Percentiles rank a stretch among this genome's conserved stretches.
Evolutionary conservation across 371 early-diverging fungal species (phyloP).

Genomic region (Mucor velutinosus): DNA sequence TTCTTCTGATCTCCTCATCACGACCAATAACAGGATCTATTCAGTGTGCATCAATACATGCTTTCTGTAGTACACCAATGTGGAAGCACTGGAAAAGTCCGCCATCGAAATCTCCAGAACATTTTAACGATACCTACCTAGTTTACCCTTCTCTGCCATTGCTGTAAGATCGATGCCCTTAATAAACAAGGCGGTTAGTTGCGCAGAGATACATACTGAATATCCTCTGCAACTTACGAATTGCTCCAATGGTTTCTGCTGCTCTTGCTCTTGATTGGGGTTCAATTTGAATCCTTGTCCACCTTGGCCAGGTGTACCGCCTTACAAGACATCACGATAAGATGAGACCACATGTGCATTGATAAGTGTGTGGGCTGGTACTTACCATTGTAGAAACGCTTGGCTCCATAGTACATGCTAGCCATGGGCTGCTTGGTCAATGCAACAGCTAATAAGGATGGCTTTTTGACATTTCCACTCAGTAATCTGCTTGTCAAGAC

Average conservation of each 20-base stretch:
- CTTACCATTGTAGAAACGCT: conserved; percentile 22
- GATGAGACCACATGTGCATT: not conserved
- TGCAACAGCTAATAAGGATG: not conserved
- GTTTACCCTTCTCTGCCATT: conserved; percentile 65
- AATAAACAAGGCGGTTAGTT: not conserved
- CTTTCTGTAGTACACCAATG: not conserved
- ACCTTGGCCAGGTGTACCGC: conserved; percentile 13
- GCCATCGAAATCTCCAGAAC: conserved; percentile 22
- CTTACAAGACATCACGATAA: not conserved
- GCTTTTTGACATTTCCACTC: not conserved
- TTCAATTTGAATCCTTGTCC: conserved; percentile 42
- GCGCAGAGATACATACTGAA: not conserved
- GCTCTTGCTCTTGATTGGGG: conserved; percentile 43
- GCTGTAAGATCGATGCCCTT: conserved; percentile 75
- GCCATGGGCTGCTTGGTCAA: not conserved
- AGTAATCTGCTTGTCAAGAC: not conserved
- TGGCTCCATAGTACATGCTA: not conserved
- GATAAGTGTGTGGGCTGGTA: too few species aligned
- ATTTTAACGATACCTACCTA: conserved; percentile 54
- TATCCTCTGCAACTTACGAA: conserved; percentile 27
- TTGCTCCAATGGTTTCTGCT: conserved; percentile 43
- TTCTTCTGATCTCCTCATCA: conserved; percentile 81
- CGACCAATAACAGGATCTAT: conserved; percentile 84
- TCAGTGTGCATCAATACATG: not conserved
- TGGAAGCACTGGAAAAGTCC: conserved; percentile 8